phyloP scores from a whole-genome alignment of 2,329 filamentous ascomycete species.

The Pseudocercospora eumusae region DNA sequence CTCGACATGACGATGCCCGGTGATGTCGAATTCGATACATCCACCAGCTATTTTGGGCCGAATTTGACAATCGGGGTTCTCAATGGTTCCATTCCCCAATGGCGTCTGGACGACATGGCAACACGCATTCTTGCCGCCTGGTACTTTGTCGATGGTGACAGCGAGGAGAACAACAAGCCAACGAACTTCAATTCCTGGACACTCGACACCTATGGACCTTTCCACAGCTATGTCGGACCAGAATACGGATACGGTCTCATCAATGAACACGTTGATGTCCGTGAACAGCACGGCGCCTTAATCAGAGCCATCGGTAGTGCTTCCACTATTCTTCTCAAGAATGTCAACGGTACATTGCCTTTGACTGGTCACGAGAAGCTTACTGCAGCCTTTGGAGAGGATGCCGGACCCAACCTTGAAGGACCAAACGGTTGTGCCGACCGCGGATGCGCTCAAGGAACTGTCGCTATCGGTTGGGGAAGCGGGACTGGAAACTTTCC shows the following conservation, averaged over 20 bases:
- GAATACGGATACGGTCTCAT: conserved; percentile 65
- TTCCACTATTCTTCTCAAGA: conserved; percentile 70
- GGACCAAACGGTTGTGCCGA: conserved; percentile 80
- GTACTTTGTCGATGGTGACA: conserved; percentile 59
- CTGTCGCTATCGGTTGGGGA: conserved; percentile 67
- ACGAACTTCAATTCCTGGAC: conserved; percentile 88
- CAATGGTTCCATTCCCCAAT: conserved; percentile 37
- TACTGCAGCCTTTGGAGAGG: conserved; percentile 75
- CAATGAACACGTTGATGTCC: conserved; percentile 82
- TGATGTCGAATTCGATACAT: conserved; percentile 29
- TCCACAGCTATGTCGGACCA: conserved; percentile 59
- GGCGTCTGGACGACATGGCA: conserved; percentile 40
- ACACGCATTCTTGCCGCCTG: conserved; percentile 36
- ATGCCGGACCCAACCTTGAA: conserved; percentile 70
- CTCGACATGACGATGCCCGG: conserved; percentile 40
- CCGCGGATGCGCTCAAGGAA: conserved; percentile 62
- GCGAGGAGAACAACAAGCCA: conserved; percentile 53
- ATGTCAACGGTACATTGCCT: conserved; percentile 57
- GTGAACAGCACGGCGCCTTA: conserved; percentile 66
- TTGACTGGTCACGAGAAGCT: conserved; percentile 67
- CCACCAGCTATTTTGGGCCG: conserved; percentile 53
- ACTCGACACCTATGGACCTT: conserved; percentile 68
- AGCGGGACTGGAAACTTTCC: conserved; percentile 63
- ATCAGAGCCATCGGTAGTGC: conserved; percentile 77
- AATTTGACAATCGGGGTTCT: conserved; percentile 37